Evolutionary conservation across 306 rosid species (phyloP), one percentile per base, ranked within the genome.

Genomic region (Acacia melanoxylon): DNA sequence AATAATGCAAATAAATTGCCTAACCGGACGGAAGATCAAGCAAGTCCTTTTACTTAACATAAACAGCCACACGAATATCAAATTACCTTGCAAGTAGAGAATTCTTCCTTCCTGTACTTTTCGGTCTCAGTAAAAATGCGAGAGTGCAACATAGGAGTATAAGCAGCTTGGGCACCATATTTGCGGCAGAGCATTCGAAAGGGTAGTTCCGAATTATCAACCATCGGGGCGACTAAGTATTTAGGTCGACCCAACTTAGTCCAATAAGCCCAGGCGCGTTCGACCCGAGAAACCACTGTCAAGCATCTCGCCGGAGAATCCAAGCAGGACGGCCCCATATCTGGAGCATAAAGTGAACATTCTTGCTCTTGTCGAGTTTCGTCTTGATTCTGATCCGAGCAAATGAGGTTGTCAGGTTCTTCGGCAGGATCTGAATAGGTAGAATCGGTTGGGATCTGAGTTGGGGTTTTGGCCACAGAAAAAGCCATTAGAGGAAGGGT

Each of bases 191-290:
- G 90, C 97, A 96, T 45, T 49, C 99, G 92, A 70, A 91, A 96
- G 0, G 98, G 98, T 2, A 96, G 86, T 85, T 96, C 99, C 20
- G 99, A 96, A 77, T 96, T 96, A 82, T 96, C 99, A 3, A 96
- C 98, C 97, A 96, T 96, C 3, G 98, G 99, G 67, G 99, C 98
- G 1, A 96, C 99, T 12, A 96, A 82, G 75, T 89, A 61, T 80
- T 85, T 96, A 74, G 99, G 99, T 58, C 90, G 90, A 3, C 97
- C 98, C 74, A 96, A 81, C 69, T 88, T 90, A 49, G 86, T n/a
- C 99, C 97, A 96, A 73, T 96, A 89, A 80, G 89, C 89, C 99
- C 99, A 96, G 8, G 99, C 98, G 59, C 91, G 87, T 56, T 92
- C 92, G 5, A 85, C 81, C 11, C 75, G 90, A 51, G 97, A 86